A percentile compares a stretch with the other conserved stretches of the same genome.
Evolutionary conservation across 2,329 filamentous ascomycete genomes (phyloP).

Genomic region (Esteya vermicola): DNA sequence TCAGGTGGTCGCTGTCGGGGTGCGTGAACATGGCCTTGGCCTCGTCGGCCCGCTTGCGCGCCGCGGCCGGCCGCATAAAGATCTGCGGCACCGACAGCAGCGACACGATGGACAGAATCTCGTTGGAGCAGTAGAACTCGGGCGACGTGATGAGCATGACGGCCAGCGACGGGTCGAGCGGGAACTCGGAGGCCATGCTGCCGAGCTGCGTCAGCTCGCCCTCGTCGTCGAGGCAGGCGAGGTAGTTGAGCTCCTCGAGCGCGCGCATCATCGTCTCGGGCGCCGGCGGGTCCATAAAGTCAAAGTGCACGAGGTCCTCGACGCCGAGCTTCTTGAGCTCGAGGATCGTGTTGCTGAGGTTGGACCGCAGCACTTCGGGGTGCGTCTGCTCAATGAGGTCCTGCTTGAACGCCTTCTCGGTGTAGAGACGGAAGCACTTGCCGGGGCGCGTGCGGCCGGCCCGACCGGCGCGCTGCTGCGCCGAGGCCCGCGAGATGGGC

Average conservation of each 20-base stretch:
- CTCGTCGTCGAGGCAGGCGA: slow-evolving; percentile 92
- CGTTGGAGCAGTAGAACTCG: slow-evolving; percentile 97
- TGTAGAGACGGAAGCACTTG: slow-evolving; percentile 97
- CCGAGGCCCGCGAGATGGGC: slow-evolving; percentile 93
- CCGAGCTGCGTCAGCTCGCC: slow-evolving; percentile 82
- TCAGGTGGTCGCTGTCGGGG: slow-evolving; percentile 86
- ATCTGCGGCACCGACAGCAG: slow-evolving; percentile 89
- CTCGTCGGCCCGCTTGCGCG: slow-evolving; percentile 84
- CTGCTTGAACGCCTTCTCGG: slow-evolving; percentile 90
- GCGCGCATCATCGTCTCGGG: slow-evolving; percentile 98
- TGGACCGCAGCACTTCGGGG: slow-evolving; percentile 88
- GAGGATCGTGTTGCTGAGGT: slow-evolving; percentile 85
- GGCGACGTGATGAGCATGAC: slow-evolving; percentile 97
- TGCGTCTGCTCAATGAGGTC: slow-evolving; percentile 96
- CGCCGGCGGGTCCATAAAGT: slow-evolving; percentile 95
- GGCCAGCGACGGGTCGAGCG: slow-evolving; percentile 81
- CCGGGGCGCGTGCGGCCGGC: slow-evolving; percentile 95
- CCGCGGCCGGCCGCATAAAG: slow-evolving; percentile 74
- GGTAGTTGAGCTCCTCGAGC: slow-evolving; percentile 91
- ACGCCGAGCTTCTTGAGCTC: slow-evolving; percentile 96
- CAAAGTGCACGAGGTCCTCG: slow-evolving; percentile 92
- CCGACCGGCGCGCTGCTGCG: slow-evolving; percentile 95
- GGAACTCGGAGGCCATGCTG: slow-evolving; percentile 82
- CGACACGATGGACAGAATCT: slow-evolving; percentile 89
- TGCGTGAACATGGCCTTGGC: slow-evolving; percentile 95